Conservation (phyloP, 2,329 filamentous ascomycete species). For the Cryphonectria naterciae region DNA sequence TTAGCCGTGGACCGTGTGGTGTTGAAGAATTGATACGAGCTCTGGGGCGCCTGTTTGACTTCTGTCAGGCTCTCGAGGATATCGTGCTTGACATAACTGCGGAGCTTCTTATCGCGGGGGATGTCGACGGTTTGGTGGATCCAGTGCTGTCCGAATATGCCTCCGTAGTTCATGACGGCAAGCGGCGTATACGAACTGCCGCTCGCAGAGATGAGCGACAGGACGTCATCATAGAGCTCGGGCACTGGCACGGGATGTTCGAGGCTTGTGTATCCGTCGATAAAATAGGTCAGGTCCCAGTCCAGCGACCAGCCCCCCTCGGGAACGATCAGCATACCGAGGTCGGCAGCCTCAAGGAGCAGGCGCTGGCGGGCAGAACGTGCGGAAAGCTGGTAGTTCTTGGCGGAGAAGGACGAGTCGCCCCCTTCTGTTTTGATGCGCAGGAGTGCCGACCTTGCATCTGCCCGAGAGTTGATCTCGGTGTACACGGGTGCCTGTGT, state of each 20-base stretch:
- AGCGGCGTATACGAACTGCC: conserved; percentile 1
- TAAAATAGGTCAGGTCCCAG: neutral
- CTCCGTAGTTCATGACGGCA: neutral
- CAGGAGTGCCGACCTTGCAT: neutral
- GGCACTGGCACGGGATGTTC: neutral
- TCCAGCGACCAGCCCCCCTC: neutral
- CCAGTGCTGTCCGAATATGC: neutral
- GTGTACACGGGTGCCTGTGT: too few relatives aligned
- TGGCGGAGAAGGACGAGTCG: neutral
- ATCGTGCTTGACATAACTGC: too few relatives aligned
- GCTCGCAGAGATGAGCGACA: neutral
- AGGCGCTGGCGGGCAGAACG: neutral
- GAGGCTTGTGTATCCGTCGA: neutral
- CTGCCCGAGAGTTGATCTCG: too few relatives aligned
- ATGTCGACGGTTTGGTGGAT: neutral
- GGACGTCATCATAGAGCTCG: neutral
- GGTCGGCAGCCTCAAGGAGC: neutral
- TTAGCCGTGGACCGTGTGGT: too few relatives aligned
- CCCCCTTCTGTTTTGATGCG: neutral
- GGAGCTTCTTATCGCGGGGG: neutral
- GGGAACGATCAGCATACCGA: neutral
- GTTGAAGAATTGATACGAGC: too few relatives aligned
- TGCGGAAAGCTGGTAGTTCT: neutral
- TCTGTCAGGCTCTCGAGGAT: too few relatives aligned
- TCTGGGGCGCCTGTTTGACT: too few relatives aligned